phyloP scores from a whole-genome alignment of 2,329 filamentous ascomycete genomes.

The Aspergillus vadensis region DNA sequence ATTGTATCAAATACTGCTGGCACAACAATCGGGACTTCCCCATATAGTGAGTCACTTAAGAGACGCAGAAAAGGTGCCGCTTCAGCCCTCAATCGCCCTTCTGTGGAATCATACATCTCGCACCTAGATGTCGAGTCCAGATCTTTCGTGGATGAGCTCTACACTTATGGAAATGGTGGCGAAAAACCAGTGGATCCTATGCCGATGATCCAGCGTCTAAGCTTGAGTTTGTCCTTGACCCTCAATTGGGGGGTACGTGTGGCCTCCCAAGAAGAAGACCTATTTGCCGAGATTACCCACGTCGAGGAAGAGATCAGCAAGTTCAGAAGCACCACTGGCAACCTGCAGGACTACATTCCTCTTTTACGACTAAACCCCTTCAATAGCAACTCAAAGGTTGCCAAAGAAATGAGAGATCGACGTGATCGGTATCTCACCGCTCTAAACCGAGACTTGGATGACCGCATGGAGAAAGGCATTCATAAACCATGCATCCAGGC shows the following conservation, averaged over 20 bases:
- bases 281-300: conserved; percentile 71
- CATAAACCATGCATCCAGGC: conserved; percentile 68
- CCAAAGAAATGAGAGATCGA: conserved; percentile 61
- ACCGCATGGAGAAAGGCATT: conserved; percentile 61
- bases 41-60: conserved; percentile 67
- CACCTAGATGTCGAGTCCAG: conserved; percentile 65
- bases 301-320: conserved; percentile 74
- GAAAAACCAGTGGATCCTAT: conserved; percentile 61
- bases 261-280: conserved; percentile 59
- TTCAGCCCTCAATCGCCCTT: conserved; percentile 65
- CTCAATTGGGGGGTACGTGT: conserved; percentile 68
- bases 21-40: conserved; percentile 68
- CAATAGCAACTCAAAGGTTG: conserved; percentile 59
- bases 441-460: conserved; percentile 61
- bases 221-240: conserved; percentile 63
- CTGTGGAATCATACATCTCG: conserved; percentile 63
- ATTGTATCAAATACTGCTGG: conserved; percentile 66
- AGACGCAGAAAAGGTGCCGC: conserved; percentile 66
- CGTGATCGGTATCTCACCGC: conserved; percentile 62
- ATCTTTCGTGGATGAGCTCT: conserved; percentile 63
- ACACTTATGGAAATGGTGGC: conserved; percentile 60
- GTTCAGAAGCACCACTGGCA: conserved; percentile 75
- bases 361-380: conserved; percentile 68
- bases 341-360: conserved; percentile 78
- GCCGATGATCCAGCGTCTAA: conserved; percentile 68